phyloP scores from a whole-genome alignment of 495 filamentous ascomycete genomes.

The Aspergillus ostianus region DNA sequence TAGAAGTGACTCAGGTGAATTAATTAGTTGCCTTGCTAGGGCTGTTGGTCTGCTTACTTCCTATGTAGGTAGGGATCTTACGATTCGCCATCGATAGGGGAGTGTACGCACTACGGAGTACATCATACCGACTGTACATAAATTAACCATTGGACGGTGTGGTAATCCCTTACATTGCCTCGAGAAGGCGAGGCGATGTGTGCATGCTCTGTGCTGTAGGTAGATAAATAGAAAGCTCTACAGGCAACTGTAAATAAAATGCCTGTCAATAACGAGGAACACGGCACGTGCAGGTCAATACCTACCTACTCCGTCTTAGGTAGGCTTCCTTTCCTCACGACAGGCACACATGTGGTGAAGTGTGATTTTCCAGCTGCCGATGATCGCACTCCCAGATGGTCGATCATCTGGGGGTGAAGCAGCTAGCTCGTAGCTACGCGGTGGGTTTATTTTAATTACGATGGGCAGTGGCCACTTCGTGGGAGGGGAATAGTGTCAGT shows the following conservation, averaged over 20 bases:
- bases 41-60: too few relatives aligned
- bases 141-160: too few relatives aligned
- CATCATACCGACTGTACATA: too few relatives aligned
- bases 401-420: conserved; percentile 4
- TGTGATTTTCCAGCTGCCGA: background rate
- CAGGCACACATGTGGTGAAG: background rate
- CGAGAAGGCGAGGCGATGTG: too few relatives aligned
- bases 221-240: too few relatives aligned
- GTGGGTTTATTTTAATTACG: conserved; percentile 5
- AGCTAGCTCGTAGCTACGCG: background rate
- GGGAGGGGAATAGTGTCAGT: background rate
- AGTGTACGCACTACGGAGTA: too few relatives aligned
- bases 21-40: too few relatives aligned
- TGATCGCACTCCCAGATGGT: background rate
- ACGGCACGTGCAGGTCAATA: background rate
- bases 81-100: too few relatives aligned
- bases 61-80: too few relatives aligned
- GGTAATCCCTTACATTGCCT: too few relatives aligned
- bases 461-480: background rate
- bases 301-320: background rate
- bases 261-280: background rate
- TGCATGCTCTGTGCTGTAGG: too few relatives aligned
- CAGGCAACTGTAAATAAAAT: background rate
- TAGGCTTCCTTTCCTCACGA: background rate
- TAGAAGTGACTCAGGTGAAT: too few relatives aligned